Conservation (phyloP, 768 basidiomycete species). For the Dacryopinax spathularia region DNA sequence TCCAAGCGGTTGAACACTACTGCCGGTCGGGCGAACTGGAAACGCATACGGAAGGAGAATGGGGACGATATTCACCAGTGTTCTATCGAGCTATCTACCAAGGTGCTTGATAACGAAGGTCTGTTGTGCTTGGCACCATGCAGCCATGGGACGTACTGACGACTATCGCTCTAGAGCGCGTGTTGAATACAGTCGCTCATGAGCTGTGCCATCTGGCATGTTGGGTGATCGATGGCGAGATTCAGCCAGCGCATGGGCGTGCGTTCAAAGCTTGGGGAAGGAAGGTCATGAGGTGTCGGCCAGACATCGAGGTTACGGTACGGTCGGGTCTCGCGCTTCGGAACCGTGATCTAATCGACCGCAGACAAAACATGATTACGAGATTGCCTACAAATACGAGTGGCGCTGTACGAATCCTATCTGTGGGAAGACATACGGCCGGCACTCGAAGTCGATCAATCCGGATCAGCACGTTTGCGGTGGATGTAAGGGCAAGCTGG, state of each 20-base stretch:
- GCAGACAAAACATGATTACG: slow-evolving; percentile 28
- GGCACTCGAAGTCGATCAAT: slow-evolving; percentile 23
- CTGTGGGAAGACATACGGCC: slow-evolving; percentile 25
- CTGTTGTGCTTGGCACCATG: not conserved
- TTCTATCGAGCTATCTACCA: slow-evolving; percentile 25
- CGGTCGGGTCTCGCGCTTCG: slow-evolving; percentile 7
- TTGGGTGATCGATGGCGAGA: slow-evolving; percentile 26
- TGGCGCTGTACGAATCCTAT: slow-evolving; percentile 12
- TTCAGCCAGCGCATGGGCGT: slow-evolving; percentile 27
- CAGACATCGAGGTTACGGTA: slow-evolving; percentile 25
- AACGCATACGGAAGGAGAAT: not conserved
- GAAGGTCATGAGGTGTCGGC: slow-evolving; percentile 22
- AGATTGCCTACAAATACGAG: slow-evolving; percentile 25
- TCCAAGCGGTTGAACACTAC: slow-evolving; percentile 26
- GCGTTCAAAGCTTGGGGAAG: slow-evolving; percentile 28
- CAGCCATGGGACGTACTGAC: not conserved
- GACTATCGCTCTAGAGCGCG: slow-evolving; percentile 18
- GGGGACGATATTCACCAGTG: slow-evolving; percentile 8
- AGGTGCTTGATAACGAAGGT: slow-evolving; percentile 28
- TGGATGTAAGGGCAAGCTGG: slow-evolving; percentile 19
- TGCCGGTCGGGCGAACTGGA: slow-evolving; percentile 25
- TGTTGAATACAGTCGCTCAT: slow-evolving; percentile 29
- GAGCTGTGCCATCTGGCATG: slow-evolving; percentile 32
- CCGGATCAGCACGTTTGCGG: slow-evolving; percentile 23
- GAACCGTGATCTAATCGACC: not conserved